Base-by-base conservation (phyloP, 2,329 filamentous ascomycete species). In the Clarireedia hainanense region DNA sequence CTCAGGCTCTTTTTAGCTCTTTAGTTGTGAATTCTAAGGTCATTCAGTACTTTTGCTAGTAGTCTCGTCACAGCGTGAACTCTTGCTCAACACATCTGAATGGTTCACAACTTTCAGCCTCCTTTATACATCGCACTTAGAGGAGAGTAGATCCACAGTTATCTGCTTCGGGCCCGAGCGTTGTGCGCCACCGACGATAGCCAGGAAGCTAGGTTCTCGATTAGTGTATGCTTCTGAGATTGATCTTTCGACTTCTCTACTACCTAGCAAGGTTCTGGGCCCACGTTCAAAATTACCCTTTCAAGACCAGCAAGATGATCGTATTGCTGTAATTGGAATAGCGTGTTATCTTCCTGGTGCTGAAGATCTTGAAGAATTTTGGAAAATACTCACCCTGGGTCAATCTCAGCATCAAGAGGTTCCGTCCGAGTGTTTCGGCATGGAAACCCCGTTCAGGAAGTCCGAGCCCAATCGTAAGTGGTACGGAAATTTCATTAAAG, bases 341-440 rank as follows among this genome's bases (percentile, higher is more conserved):
- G 61, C 69, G 2, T 65, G 67, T 30, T 58, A 67, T 1, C 64
- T 71, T 7, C 63, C 70, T 1, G 68, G 68, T 3, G 68, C 68
- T 0, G 63, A 68, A 10, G 57, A 62, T 9, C 39, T 69, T 4
- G 84, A 89, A 57, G 80, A 80, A 55, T 81, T 90, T 39, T 90
- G 87, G 88, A 82, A 88, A 57, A 74, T 90, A 7, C 76, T 91
- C 20, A 80, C 83, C 66, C 83, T n/a, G 69, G 87, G 87, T 12
- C 77, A 89, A 10, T 86, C 89, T 66, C 86, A 88, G 36, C 85
- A 89, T 67, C 77, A 67, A 40, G 70, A 71, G 59, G 67, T 76
- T 5, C 85, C 86, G 1, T 68, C 79, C 3, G 83, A 89, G 62
- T 80, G 87, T 9, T 91, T 89, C 70, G 80, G 86, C 55, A 81